A percentile compares a stretch with the other conserved stretches of the same genome.
Conservation (phyloP, 1,284 basidiomycete species). For the Meira miltonrushii region DNA sequence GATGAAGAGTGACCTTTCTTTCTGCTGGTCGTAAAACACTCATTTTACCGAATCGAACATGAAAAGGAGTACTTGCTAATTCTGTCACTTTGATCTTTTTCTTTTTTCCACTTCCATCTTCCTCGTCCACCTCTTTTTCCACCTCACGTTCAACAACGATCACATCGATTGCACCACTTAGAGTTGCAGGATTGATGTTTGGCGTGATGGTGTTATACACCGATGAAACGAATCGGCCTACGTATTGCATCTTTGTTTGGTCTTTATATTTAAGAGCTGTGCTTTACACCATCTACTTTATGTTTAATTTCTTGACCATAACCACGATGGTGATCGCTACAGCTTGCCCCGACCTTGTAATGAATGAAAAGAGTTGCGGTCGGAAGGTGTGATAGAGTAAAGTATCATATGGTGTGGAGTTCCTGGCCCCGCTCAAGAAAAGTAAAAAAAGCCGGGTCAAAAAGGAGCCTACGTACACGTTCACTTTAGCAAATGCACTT, state of each 20-base stretch:
- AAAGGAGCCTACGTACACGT: too few species aligned
- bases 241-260: slow-evolving; percentile 45
- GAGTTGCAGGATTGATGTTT: slow-evolving; percentile 51
- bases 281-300: too few species aligned
- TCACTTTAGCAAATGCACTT: too few species aligned
- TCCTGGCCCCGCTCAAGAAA: too few species aligned
- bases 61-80: slow-evolving; percentile 89
- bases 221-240: slow-evolving; percentile 48
- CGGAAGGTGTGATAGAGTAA: too few species aligned
- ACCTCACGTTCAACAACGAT: slow-evolving; percentile 56
- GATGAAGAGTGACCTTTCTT: slow-evolving; percentile 62
- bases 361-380: too few species aligned
- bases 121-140: slow-evolving; percentile 53
- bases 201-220: slow-evolving; percentile 53
- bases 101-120: slow-evolving; percentile 20
- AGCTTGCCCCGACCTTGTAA: too few species aligned
- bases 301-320: too few species aligned
- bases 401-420: too few species aligned
- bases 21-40: slow-evolving; percentile 89
- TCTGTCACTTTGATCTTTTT: slow-evolving; percentile 53
- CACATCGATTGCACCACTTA: slow-evolving; percentile 52
- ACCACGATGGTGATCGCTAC: too few species aligned
- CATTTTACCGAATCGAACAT: slow-evolving; percentile 96
- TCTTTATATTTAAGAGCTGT: too few species aligned
- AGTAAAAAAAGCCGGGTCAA: too few species aligned